Evolutionary conservation across 2,329 filamentous ascomycete species (phyloP), one percentile per base, ranked within the genome.

Genomic region (Plenodomus tracheiphilus): DNA sequence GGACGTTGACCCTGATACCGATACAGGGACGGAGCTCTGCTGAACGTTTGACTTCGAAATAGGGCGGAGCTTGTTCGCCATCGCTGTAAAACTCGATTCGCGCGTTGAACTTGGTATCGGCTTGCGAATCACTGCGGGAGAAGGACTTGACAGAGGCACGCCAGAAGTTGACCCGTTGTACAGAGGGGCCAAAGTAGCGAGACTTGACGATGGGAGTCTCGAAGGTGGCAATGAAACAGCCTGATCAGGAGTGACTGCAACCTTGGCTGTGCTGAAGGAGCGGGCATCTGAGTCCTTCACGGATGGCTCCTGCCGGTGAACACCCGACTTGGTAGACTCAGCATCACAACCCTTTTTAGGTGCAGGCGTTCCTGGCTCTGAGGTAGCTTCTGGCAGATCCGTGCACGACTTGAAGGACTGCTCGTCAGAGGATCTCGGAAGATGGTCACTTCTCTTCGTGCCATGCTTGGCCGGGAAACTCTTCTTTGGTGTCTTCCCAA

Each of bases 351-450:
- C 47, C 19, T 51, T 48, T 5, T 25, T 19, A 15, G 10, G 19
- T 7, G 53, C 41, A 2, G 42, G 38, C 10, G 46, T 38, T 34
- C 30, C 15, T 38, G 21, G 28, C 4, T 18, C 41, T 21, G 20
- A 38, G 21, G 43, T 43, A 28, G 46, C 38, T n/a, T 65, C 54
- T 7, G 56, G 46, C 13, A 57, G 38, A 43, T 63, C 56, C 6
- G 61, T 64, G 32, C 63, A 68, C 21, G 67, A 66, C 43, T 69
- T 69, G 57, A 67, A 71, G 6, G 69, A 71, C 42, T 68, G 61
- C 30, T 63, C 61, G 40, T 69, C 65, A 6, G 63, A 71, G 10
- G 62, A 62, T 45, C 64, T 65, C 20, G 62, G 56, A n/a, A 50
- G 47, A 51, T 69, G 64, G 20, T 52, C 56, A 48, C 54, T 62